Conservation (phyloP, 129 eudicot species). For the Artemisia annua region DNA sequence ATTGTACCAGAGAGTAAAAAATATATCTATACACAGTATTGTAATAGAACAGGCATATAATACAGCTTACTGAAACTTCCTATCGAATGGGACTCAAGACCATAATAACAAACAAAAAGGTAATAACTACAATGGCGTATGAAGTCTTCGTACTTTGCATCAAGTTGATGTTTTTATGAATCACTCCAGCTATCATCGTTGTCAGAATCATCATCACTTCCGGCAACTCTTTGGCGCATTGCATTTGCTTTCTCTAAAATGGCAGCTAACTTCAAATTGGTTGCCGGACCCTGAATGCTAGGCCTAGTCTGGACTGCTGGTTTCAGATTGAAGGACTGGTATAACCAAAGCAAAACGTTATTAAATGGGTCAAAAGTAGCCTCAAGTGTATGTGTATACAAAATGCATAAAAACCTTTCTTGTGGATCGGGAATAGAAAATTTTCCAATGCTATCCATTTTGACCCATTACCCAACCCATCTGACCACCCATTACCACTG, state of each 20-base stretch:
- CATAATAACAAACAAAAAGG: slow-evolving; percentile 6
- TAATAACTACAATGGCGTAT: slow-evolving; percentile 33
- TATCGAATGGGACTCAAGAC: slow-evolving; percentile 22
- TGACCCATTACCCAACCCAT: too few species aligned
- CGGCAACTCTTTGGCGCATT: slow-evolving; percentile 82
- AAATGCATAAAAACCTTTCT: too few species aligned
- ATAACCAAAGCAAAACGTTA: slow-evolving; percentile 16
- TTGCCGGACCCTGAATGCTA: slow-evolving; percentile 71
- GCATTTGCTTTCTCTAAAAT: slow-evolving; percentile 84
- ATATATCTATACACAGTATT: slow-evolving; percentile 32
- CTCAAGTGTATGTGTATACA: too few species aligned
- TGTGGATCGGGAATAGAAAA: too few species aligned
- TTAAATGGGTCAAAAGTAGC: neutral
- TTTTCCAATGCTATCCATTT: too few species aligned
- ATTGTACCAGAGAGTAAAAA: slow-evolving; percentile 16
- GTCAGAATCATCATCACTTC: slow-evolving; percentile 85
- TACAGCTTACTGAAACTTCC: slow-evolving; percentile 22
- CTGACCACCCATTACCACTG: too few species aligned
- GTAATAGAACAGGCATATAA: slow-evolving; percentile 24
- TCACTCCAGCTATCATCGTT: slow-evolving; percentile 85
- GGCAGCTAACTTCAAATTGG: slow-evolving; percentile 85
- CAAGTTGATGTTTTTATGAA: slow-evolving; percentile 41
- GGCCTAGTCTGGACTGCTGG: slow-evolving; percentile 73
- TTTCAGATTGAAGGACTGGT: slow-evolving; percentile 79
- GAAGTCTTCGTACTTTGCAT: slow-evolving; percentile 16